phyloP scores from a whole-genome alignment of 2,329 filamentous ascomycete genomes.

The Alternaria brassicae region DNA sequence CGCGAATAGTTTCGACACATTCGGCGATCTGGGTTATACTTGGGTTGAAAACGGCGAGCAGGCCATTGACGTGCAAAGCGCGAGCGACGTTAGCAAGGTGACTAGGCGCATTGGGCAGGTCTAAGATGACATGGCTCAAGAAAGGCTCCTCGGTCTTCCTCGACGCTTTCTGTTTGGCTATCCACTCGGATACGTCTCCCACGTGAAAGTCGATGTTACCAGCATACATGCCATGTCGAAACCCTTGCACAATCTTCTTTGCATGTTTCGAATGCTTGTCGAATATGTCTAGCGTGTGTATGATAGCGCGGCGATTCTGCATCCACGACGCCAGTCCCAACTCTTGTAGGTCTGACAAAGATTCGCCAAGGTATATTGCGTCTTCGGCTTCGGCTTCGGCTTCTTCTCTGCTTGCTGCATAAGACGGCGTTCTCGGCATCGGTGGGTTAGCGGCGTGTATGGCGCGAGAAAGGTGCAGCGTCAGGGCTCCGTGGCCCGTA shows the following conservation, averaged over 20 bases:
- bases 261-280: conserved; percentile 69
- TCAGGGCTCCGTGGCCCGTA: conserved; percentile 83
- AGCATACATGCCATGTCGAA: conserved; percentile 73
- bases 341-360: conserved; percentile 41
- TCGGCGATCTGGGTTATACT: conserved; percentile 79
- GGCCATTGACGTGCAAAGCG: conserved; percentile 69
- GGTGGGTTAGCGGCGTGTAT: conserved; percentile 75
- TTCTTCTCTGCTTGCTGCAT: conserved; percentile 24
- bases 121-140: conserved; percentile 74
- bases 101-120: conserved; percentile 70
- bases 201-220: conserved; percentile 77
- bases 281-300: conserved; percentile 76
- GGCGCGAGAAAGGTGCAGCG: conserved; percentile 75
- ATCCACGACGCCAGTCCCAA: conserved; percentile 48
- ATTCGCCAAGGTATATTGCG: conserved; percentile 42
- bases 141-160: conserved; percentile 61
- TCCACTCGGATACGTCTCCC: conserved; percentile 69
- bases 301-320: conserved; percentile 66
- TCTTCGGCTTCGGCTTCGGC: conserved; percentile 41
- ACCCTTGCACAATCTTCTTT: conserved; percentile 68
- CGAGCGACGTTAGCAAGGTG: conserved; percentile 60
- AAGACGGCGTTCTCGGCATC: conserved; percentile 47
- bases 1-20: conserved; percentile 64
- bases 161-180: conserved; percentile 56
- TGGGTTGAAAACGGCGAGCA: conserved; percentile 75